A percentile compares a stretch with the other conserved stretches of the same genome.
Conservation (phyloP, 2,329 filamentous ascomycete species). For the Diplocarpon mali region DNA sequence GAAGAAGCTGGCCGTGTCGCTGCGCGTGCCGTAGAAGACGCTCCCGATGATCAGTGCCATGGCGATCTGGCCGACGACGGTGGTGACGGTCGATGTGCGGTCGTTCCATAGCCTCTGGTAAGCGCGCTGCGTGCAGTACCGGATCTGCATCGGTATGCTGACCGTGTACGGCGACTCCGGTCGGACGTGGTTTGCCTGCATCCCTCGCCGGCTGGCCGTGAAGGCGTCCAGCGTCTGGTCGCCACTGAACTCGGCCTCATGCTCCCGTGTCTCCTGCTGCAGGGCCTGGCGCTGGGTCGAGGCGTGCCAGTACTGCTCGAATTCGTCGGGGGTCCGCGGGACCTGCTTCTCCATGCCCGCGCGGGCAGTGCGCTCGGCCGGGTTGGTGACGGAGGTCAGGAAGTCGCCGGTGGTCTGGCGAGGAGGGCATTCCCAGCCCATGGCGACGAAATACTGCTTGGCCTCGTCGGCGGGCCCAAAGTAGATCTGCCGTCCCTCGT, state of each 20-base stretch:
- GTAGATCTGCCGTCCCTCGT: slow-evolving; percentile 62
- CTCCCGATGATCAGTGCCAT: slow-evolving; percentile 54
- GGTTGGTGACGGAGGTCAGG: slow-evolving; percentile 62
- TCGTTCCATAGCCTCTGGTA: slow-evolving; percentile 70
- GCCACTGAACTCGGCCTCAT: slow-evolving; percentile 34
- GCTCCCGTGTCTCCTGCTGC: slow-evolving; percentile 38
- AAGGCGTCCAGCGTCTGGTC: slow-evolving; percentile 30
- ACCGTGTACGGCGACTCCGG: slow-evolving; percentile 72
- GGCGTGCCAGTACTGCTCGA: slow-evolving; percentile 39
- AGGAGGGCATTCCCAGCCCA: slow-evolving; percentile 61
- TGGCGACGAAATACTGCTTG: slow-evolving; percentile 55
- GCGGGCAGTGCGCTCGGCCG: slow-evolving; percentile 45
- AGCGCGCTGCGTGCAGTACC: slow-evolving; percentile 71
- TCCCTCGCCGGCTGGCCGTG: slow-evolving; percentile 24
- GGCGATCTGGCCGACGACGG: slow-evolving; percentile 28
- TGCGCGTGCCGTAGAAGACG: slow-evolving; percentile 51
- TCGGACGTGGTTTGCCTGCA: slow-evolving; percentile 43
- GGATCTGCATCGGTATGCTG: slow-evolving; percentile 64
- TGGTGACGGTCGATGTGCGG: slow-evolving; percentile 52
- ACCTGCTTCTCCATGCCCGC: slow-evolving; percentile 46
- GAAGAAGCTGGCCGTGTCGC: slow-evolving; percentile 47
- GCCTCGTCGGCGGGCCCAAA: slow-evolving; percentile 55
- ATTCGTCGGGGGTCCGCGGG: slow-evolving; percentile 44
- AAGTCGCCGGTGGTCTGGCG: slow-evolving; percentile 51
- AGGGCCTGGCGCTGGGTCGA: slow-evolving; percentile 34